These are phyloP conservation scores for Apiospora malaysiana DNA, from an alignment of 2,329 filamentous ascomycete species.

Conservation along the genomic window DNA sequence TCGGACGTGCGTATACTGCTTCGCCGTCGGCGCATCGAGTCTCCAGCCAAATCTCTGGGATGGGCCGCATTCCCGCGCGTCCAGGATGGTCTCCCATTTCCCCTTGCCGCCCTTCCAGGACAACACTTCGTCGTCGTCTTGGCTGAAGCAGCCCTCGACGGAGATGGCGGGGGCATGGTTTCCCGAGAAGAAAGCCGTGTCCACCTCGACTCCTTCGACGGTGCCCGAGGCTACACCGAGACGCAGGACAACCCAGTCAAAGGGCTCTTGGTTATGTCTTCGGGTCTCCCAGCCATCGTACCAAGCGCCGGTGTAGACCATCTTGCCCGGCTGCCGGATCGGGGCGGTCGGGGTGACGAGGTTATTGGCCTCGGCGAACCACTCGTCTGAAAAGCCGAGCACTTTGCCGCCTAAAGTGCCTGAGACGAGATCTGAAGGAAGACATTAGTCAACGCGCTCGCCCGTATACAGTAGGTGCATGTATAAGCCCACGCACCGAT, in stretches of 20 bases:
- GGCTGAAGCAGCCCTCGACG: slow-evolving; percentile 75
- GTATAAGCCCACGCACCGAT: slow-evolving; percentile 53
- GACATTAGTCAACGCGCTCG: slow-evolving; percentile 10
- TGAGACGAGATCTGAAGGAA: slow-evolving; percentile 62
- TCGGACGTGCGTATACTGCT: slow-evolving; percentile 79
- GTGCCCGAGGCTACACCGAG: slow-evolving; percentile 74
- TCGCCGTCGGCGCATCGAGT: slow-evolving; percentile 61
- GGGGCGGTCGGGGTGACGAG: slow-evolving; percentile 68
- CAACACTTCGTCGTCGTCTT: slow-evolving; percentile 67
- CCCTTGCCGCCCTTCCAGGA: slow-evolving; percentile 64
- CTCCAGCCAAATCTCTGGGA: slow-evolving; percentile 77
- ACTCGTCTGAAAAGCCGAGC: slow-evolving; percentile 70
- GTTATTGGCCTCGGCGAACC: slow-evolving; percentile 71
- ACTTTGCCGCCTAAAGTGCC: slow-evolving; percentile 67
- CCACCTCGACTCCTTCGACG: slow-evolving; percentile 77
- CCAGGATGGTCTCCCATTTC: slow-evolving; percentile 75
- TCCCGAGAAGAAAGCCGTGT: slow-evolving; percentile 82
- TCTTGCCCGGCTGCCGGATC: slow-evolving; percentile 68
- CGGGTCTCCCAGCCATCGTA: slow-evolving; percentile 75
- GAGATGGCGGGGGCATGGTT: slow-evolving; percentile 83
- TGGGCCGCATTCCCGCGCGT: slow-evolving; percentile 74
- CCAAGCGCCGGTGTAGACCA: slow-evolving; percentile 73
- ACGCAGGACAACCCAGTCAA: slow-evolving; percentile 71
- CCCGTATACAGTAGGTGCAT: not conserved
- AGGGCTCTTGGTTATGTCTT: slow-evolving; percentile 66